Evolutionary conservation across 345 rosid genomes (phyloP), one percentile per base, ranked within the genome.

Genomic region (Microcos paniculata): DNA sequence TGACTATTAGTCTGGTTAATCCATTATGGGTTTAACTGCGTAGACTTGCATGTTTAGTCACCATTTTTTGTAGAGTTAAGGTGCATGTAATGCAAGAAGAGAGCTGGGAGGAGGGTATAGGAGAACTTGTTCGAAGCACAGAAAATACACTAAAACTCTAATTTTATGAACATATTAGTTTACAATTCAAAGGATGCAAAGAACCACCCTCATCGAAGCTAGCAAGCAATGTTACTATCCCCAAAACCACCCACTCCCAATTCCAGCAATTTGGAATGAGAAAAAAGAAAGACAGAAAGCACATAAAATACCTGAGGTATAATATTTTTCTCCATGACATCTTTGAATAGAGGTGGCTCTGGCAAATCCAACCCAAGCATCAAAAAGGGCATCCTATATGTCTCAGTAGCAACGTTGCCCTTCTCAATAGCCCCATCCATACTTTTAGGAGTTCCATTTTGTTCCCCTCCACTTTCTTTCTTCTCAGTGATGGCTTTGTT

Each of bases 291-390:
- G 35, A 18, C 52, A 24, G 51, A 30, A 67, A 40, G 38, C 19
- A 21, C 19, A 5, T 38, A 46, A 8, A 43, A 79, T 85, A 92
- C 99, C 97, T 96, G 99, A 5, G 98, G 99, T 76, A 96, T 96
- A 6, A 96, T 96, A 81, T 94, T 96, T 83, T 96, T 96, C 86
- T 96, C 99, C 99, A 96, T 92, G 77, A 94, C 97, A 71, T 96
- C 99, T 86, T 92, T 88, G 86, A 96, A 96, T 71, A 96, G 92
- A 48, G 99, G 99, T 5, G 97, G 98, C n/a, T 98, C 98, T 8
- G 99, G 99, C 85, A 96, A 87, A 86, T 96, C 99, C 76, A 96
- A 83, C 26, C 99, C 98, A 81, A 96, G 97, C 99, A 94, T 94
- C 84, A 94, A 83, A 84, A 88, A 96, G 38, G 97, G 89, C 98